A percentile compares a stretch with the other conserved stretches of the same genome.
phyloP scores from a whole-genome alignment of 345 rosid species.

The Arabidopsis suecica region DNA sequence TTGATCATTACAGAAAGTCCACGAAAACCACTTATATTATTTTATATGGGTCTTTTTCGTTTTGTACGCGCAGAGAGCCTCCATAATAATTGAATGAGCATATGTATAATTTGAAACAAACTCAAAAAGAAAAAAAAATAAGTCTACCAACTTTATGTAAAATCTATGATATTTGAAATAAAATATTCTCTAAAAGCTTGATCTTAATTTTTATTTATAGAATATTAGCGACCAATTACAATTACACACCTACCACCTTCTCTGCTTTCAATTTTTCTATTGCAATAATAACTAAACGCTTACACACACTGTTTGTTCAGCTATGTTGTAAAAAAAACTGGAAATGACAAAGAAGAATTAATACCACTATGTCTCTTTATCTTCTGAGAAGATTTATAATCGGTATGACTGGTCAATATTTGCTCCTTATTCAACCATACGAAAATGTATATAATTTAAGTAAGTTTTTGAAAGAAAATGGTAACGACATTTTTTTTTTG shows the following conservation, averaged over 20 bases:
- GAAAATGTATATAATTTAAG: background rate
- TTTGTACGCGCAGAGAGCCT: background rate
- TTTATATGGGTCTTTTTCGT: background rate
- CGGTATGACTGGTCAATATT: slow-evolving; percentile 16
- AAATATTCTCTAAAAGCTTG: background rate
- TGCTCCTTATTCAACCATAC: slow-evolving; percentile 3
- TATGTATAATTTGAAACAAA: background rate
- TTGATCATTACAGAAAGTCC: background rate
- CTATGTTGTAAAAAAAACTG: background rate
- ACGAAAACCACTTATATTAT: background rate
- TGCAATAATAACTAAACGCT: background rate
- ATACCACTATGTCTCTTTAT: background rate
- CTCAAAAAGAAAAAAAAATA: background rate
- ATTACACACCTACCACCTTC: background rate
- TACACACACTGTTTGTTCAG: background rate
- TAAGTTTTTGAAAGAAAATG: background rate
- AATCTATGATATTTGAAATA: background rate
- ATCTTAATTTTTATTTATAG: background rate
- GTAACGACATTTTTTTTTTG: no score
- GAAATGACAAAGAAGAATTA: background rate
- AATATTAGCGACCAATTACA: background rate
- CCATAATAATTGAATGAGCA: background rate
- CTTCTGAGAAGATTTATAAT: background rate
- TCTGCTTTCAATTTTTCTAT: background rate
- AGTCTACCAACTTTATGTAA: background rate